These are phyloP conservation scores for Reticulascus tulasneorum DNA, from an alignment of 2,329 filamentous ascomycete genomes.

Conservation along the genomic window DNA sequence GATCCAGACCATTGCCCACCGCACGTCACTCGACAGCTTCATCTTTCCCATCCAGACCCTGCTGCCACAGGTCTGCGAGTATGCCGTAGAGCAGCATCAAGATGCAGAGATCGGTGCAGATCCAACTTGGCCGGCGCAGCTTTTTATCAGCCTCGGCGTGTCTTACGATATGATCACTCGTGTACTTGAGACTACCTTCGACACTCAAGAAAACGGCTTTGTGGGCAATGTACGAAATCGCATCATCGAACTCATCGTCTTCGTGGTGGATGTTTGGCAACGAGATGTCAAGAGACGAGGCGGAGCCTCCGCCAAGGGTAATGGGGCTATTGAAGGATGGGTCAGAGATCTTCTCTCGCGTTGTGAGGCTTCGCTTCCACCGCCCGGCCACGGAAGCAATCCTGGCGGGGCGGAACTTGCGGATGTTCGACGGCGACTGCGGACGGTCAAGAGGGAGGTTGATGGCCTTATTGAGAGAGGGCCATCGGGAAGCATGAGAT, in stretches of 20 bases:
- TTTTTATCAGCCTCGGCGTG: constrained; percentile 53
- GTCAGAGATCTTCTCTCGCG: constrained; percentile 47
- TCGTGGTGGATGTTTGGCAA: constrained; percentile 45
- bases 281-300: constrained; percentile 45
- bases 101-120: constrained; percentile 55
- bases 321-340: constrained; percentile 35
- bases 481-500: constrained; percentile 40
- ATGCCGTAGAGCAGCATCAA: constrained; percentile 55
- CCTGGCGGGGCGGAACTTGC: constrained; percentile 41
- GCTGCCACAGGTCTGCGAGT: constrained; percentile 59
- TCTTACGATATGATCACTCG: constrained; percentile 53
- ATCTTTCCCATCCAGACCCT: constrained; percentile 62
- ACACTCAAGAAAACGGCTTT: constrained; percentile 57
- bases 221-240: constrained; percentile 44
- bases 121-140: constrained; percentile 52
- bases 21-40: constrained; percentile 60
- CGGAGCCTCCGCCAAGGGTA: constrained; percentile 31
- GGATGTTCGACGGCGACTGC: constrained; percentile 39
- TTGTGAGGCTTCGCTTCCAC: constrained; percentile 43
- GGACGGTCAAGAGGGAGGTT: constrained; percentile 39
- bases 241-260: constrained; percentile 52
- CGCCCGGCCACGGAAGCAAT: constrained; percentile 35
- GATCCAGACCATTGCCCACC: constrained; percentile 61
- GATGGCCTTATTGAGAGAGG: constrained; percentile 38
- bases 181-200: constrained; percentile 53